Evolutionary conservation across 2,329 filamentous ascomycete species (phyloP).

Genomic region (Hawksworthiomyces lignivorus): DNA sequence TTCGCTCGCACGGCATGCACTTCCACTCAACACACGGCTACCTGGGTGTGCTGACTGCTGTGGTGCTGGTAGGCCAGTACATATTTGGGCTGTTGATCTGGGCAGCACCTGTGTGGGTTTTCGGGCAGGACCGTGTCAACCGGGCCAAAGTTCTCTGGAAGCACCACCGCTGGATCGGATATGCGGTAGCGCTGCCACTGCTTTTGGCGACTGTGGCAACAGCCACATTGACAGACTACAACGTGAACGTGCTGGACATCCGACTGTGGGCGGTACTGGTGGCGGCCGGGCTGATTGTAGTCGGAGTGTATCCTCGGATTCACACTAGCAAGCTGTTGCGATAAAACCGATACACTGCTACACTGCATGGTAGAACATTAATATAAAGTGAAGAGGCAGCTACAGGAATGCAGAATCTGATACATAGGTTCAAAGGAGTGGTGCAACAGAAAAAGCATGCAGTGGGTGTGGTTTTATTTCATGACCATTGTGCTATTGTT

Average conservation of each 20-base stretch:
- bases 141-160: constrained; percentile 82
- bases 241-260: constrained; percentile 58
- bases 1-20: constrained; percentile 56
- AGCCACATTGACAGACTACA: constrained; percentile 71
- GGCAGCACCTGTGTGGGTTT: constrained; percentile 58
- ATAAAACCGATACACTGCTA: too few species aligned
- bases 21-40: constrained; percentile 77
- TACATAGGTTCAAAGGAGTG: too few species aligned
- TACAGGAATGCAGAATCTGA: too few species aligned
- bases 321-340: constrained; percentile 77
- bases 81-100: constrained; percentile 77
- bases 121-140: constrained; percentile 66
- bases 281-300: constrained; percentile 56
- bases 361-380: too few species aligned
- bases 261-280: constrained; percentile 68
- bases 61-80: constrained; percentile 64
- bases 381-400: too few species aligned
- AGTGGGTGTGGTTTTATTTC: too few species aligned
- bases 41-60: constrained; percentile 69
- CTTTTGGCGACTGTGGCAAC: constrained; percentile 67
- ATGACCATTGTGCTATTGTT: too few species aligned
- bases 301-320: constrained; percentile 70
- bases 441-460: too few species aligned
- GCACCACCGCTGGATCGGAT: constrained; percentile 76
- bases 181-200: constrained; percentile 51